Percentiles rank a stretch among this genome's conserved stretches.
These are phyloP conservation scores for Platanthera zijinensis DNA, from an alignment of 106 monocot species.

Conservation along the genomic window DNA sequence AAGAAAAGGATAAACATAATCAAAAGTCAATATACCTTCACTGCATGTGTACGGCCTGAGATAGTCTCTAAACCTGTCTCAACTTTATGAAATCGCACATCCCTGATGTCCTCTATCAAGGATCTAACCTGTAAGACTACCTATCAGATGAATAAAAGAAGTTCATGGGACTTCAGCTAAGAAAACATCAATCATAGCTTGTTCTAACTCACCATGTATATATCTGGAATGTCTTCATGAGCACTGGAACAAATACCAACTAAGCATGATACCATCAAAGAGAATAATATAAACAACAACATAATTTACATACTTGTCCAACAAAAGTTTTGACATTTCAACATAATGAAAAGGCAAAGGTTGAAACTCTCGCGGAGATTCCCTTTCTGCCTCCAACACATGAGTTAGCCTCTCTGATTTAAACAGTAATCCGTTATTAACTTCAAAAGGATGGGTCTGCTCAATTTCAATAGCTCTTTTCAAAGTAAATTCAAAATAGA, in stretches of 20 bases:
- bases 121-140: constrained; percentile 62
- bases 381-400: constrained; percentile 84
- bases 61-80: constrained; percentile 89
- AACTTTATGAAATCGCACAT: constrained; percentile 96
- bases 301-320: constrained; percentile 63
- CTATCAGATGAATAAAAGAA: background rate
- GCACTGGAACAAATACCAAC: constrained; percentile 44
- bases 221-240: constrained; percentile 72
- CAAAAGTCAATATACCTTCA: constrained; percentile 41
- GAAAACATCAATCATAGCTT: background rate
- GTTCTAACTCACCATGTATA: constrained; percentile 65
- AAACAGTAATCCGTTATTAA: constrained; percentile 9
- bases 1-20: background rate
- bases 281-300: background rate
- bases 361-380: constrained; percentile 93
- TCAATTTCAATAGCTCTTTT: background rate
- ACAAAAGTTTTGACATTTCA: constrained; percentile 86
- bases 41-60: constrained; percentile 90
- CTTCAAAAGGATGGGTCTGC: background rate
- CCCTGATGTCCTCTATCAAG: constrained; percentile 92
- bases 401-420: constrained; percentile 72
- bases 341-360: constrained; percentile 94
- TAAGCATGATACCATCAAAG: constrained; percentile 10
- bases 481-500: background rate
- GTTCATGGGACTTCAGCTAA: background rate